Conservation (phyloP, 129 eudicot genomes). For the Helianthus tuberosus region DNA sequence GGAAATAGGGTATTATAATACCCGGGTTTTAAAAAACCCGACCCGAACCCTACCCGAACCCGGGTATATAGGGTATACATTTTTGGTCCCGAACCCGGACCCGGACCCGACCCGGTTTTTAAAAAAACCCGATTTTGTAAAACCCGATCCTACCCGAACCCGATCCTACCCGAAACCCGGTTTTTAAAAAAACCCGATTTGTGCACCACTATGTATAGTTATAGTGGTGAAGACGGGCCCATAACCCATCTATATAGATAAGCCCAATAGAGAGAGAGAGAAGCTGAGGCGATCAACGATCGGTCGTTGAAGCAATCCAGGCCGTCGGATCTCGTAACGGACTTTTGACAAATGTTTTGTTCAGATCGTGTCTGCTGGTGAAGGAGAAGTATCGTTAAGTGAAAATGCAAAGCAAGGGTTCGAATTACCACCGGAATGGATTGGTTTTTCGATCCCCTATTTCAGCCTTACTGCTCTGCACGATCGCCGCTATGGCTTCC, state of each 20-base stretch:
- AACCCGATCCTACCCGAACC: too few relatives aligned
- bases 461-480: constrained; percentile 71
- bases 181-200: too few relatives aligned
- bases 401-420: constrained; percentile 68
- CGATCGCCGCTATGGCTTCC: constrained; percentile 80
- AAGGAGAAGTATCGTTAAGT: constrained; percentile 7
- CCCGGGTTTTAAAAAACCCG: too few relatives aligned
- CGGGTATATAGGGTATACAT: too few relatives aligned
- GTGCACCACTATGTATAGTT: too few relatives aligned
- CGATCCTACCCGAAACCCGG: too few relatives aligned
- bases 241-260: background rate
- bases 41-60: too few relatives aligned
- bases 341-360: constrained; percentile 9
- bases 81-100: too few relatives aligned
- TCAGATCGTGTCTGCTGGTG: constrained; percentile 17
- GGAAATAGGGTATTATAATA: too few relatives aligned
- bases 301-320: constrained; percentile 14
- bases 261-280: constrained; percentile 23
- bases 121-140: too few relatives aligned
- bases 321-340: constrained; percentile 31
- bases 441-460: constrained; percentile 74
- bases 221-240: background rate
- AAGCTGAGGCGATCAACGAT: constrained; percentile 2
- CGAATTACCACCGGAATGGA: constrained; percentile 52
- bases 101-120: too few relatives aligned